Evolutionary conservation across 257 asterid species (phyloP).

Genomic region (Primulina eburnea): DNA sequence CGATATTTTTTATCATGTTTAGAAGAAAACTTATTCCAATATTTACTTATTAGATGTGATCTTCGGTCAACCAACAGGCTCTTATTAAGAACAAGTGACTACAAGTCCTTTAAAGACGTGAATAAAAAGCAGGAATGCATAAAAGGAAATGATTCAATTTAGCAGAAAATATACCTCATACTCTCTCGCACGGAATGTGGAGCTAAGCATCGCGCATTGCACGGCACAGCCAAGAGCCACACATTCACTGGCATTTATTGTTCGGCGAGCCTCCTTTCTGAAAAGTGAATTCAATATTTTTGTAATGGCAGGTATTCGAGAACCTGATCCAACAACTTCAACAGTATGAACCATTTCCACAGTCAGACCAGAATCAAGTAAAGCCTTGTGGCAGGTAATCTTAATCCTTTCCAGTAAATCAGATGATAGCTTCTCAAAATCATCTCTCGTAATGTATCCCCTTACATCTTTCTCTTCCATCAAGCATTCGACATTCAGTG

Average conservation of each 20-base stretch:
- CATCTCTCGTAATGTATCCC: constrained; percentile 87
- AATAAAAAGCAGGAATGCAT: neutral
- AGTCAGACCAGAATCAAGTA: constrained; percentile 62
- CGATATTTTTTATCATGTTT: constrained; percentile 8
- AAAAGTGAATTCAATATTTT: constrained; percentile 62
- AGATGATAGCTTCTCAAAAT: constrained; percentile 73
- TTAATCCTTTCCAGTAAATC: constrained; percentile 63
- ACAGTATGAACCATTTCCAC: constrained; percentile 70
- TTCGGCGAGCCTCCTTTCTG: constrained; percentile 71
- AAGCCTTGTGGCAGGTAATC: constrained; percentile 71
- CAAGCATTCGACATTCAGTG: constrained; percentile 87
- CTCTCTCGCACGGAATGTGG: constrained; percentile 72
- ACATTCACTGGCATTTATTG: constrained; percentile 94
- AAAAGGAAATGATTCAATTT: neutral
- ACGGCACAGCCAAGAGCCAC: constrained; percentile 96
- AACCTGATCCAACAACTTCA: constrained; percentile 97
- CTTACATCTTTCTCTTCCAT: constrained; percentile 98
- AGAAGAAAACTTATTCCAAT: too few species aligned
- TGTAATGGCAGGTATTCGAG: constrained; percentile 80
- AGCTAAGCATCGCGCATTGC: constrained; percentile 98
- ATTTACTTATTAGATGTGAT: neutral
- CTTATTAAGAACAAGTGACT: neutral
- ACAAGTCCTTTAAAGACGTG: neutral
- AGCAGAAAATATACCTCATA: constrained; percentile 69
- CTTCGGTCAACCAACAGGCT: constrained; percentile 11